Evolutionary conservation across 129 eudicot genomes (phyloP).

Genomic region (Flaveria brownii): DNA sequence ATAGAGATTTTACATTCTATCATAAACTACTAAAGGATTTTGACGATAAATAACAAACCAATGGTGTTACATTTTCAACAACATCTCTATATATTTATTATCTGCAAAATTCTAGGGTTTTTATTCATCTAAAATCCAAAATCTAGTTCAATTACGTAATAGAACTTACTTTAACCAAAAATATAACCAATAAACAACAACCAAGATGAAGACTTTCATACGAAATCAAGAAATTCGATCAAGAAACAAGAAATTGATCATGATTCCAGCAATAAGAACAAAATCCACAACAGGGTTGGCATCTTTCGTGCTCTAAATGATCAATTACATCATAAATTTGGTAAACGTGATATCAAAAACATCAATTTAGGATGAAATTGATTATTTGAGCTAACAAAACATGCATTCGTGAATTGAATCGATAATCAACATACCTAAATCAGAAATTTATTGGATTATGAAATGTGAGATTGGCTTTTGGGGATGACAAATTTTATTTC

Average conservation of each 20-base stretch:
- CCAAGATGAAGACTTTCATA: neutral
- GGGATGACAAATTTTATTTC: conserved; percentile 13
- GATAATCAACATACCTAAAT: conserved; percentile 33
- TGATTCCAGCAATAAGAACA: neutral
- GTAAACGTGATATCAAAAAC: neutral
- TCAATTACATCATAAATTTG: neutral
- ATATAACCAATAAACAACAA: neutral
- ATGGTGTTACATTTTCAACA: neutral
- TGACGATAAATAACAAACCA: neutral
- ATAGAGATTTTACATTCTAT: neutral
- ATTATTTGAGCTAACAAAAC: conserved; percentile 5
- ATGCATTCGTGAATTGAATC: conserved; percentile 16
- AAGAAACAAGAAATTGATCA: neutral
- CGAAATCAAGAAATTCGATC: neutral
- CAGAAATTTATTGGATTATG: conserved; percentile 3
- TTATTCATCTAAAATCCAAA: neutral
- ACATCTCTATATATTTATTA: neutral
- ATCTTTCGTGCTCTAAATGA: neutral
- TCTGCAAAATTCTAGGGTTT: neutral
- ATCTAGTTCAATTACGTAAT: neutral
- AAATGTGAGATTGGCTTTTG: conserved; percentile 5
- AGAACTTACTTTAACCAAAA: neutral
- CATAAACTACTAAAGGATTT: neutral
- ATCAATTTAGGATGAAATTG: conserved; percentile 5
- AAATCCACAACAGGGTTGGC: neutral